phyloP scores from a whole-genome alignment of 2,329 filamentous ascomycete genomes.

The Neonectria ditissima region DNA sequence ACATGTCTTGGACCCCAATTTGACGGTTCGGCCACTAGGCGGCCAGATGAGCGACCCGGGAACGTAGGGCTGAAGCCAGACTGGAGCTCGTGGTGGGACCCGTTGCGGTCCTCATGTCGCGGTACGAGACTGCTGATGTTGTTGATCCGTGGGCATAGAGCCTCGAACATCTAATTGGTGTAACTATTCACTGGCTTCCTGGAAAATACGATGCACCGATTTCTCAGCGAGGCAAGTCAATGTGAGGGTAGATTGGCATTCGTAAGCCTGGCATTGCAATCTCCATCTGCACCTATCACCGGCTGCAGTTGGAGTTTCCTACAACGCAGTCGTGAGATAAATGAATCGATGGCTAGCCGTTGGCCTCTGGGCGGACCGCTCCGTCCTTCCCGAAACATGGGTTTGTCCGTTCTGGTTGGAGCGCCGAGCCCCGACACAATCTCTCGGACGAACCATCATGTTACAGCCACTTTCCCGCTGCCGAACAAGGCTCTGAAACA shows the following conservation, averaged over 20 bases:
- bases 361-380: conserved; percentile 24
- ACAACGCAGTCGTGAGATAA: conserved; percentile 5
- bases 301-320: background rate
- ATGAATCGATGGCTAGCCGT: conserved; percentile 10
- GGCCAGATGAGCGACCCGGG: conserved; percentile 19
- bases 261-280: conserved; percentile 21
- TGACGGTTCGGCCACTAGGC: conserved; percentile 10
- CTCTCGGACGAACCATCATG: conserved; percentile 8
- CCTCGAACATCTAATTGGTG: conserved; percentile 16
- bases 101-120: conserved; percentile 11
- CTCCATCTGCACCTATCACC: conserved; percentile 22
- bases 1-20: conserved; percentile 16
- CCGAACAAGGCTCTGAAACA: background rate
- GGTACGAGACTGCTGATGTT: conserved; percentile 6
- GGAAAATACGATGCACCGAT: conserved; percentile 8
- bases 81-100: conserved; percentile 20
- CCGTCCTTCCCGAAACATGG: conserved; percentile 21
- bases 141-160: background rate
- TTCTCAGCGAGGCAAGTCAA: conserved; percentile 4
- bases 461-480: background rate
- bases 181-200: background rate
- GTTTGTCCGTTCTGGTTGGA: conserved; percentile 11
- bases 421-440: background rate
- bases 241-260: conserved; percentile 20
- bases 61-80: conserved; percentile 30